These are phyloP conservation scores for Acacia crassicarpa DNA, from an alignment of 306 rosid species.

Conservation along the genomic window DNA sequence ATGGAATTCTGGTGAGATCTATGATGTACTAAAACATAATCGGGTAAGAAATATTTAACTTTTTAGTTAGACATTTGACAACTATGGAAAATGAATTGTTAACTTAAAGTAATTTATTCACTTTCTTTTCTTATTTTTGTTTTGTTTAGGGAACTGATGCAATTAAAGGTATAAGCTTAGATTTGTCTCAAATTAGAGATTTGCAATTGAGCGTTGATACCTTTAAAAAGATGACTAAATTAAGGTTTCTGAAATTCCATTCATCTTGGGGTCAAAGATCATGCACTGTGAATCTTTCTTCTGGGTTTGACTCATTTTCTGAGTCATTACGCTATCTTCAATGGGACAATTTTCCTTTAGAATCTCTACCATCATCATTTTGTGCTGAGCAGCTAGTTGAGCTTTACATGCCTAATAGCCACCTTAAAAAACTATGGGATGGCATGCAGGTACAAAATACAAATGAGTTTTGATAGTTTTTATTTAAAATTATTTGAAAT, in stretches of 20 bases:
- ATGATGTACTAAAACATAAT: not conserved
- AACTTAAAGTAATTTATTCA: not conserved
- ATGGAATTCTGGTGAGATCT: not conserved
- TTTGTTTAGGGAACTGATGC: not conserved
- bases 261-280: not conserved
- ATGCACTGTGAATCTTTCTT: not conserved
- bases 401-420: not conserved
- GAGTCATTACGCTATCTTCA: not conserved
- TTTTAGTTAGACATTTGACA: not conserved
- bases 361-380: slow-evolving; percentile 1
- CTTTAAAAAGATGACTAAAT: slow-evolving; percentile 15
- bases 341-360: not conserved
- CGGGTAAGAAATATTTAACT: not conserved
- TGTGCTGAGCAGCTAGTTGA: not conserved
- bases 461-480: not conserved
- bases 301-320: not conserved
- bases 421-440: slow-evolving; percentile 21
- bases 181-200: slow-evolving; percentile 9
- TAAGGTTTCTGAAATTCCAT: slow-evolving; percentile 15
- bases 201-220: not conserved
- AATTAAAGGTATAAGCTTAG: slow-evolving; percentile 19
- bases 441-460: not conserved
- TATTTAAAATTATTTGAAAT: not conserved
- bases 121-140: not conserved
- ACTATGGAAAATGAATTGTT: not conserved